Evolutionary conservation across 2,329 filamentous ascomycete genomes (phyloP), one percentile per base, ranked within the genome.

Genomic region (Penicillium sp.): DNA sequence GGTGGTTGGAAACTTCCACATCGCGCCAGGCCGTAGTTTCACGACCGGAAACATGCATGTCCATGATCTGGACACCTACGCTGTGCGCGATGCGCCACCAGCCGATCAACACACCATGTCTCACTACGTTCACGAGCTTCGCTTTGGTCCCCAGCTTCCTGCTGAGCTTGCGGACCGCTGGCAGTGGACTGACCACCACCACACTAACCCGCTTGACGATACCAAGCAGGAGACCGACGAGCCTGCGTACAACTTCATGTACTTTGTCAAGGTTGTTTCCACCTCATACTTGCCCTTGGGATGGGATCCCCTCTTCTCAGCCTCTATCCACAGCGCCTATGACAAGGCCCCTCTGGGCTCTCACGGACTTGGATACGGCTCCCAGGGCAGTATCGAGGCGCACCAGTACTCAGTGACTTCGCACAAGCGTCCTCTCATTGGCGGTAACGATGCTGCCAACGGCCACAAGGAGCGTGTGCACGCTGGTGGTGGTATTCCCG

Each of bases 371-470:
- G 87, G 86, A 34, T 81, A 84, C 46, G 79, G 82, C 39, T 73
- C 79, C 31, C 83, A 88, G 59, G 92, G 92, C 60, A 96, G 90
- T 72, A 84, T 99, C 62, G 94, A 99, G 78, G 97, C 94, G 7
- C 93, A 99, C 72, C 94, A 99, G 78, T 99, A 97, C 79, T 96
- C 90, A 0, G 95, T 97, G 14, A 99, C 95, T 1, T 96, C 90
- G 73, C 94, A 99, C 77, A 94, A 94, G 81, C 84, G 94, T 63
- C 96, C 89, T 65, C 77, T 99, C 55, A 76, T 80, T 21, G 94
- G 94, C 48, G 94, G 94, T 5, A 86, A 88, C 60, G 95, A 96
- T 69, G 82, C 87, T 9, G 85, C 88, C 9, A 92, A 96, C 67
- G 93, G 92, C 14, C 94, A 99, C 72, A 88, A 92, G 70, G 93